Evolutionary conservation across 176 grass and related monocot species (phyloP), one percentile per base, ranked within the genome.

Genomic region (Cenchrus americanus): DNA sequence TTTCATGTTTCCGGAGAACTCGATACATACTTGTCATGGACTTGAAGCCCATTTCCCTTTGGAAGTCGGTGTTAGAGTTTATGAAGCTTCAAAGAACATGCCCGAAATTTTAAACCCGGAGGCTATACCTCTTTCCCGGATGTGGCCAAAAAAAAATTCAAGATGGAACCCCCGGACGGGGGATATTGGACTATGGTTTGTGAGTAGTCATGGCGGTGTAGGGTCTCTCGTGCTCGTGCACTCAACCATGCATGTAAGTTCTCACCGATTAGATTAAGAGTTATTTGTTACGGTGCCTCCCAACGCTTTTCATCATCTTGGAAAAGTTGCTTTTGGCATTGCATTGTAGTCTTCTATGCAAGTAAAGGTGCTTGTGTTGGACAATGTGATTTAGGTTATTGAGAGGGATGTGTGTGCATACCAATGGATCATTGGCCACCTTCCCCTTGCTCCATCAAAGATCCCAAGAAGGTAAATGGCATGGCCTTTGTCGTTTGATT

Each of bases 101-200:
- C 90, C 90, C 88, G 30, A 52, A 76, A 84, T 52, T 12, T 81
- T 97, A 77, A 91, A 91, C 68, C 77, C 93, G 17, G 80, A 96
- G 87, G 75, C 90, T 71, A 43, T 89, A 71, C 79, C 84, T 66
- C 66, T 86, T 42, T 73, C 62, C 51, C 24, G 68, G 76, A 21
- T 83, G 17, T 97, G 88, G 90, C 90, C 94, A n/a, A n/a, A 59
- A 89, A 94, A 78, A 75, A 17, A 8, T 97, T 97, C 79, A 62
- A 84, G 80, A 66, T 83, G 62, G 53, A 77, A 69, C 65, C 86
- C 37, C 95, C 95, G 7, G 63, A 74, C 18, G 64, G 11, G 84
- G 14, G 95, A 97, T 86, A 93, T 97, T 67, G 92, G 88, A 84
- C 44, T 97, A 51, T 88, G 69, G 77, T 93, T 94, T 80, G 79